A percentile compares a stretch with the other conserved stretches of the same genome.
Conservation (phyloP, 805 yeast genomes). For the Yamadazyma scolyti region DNA sequence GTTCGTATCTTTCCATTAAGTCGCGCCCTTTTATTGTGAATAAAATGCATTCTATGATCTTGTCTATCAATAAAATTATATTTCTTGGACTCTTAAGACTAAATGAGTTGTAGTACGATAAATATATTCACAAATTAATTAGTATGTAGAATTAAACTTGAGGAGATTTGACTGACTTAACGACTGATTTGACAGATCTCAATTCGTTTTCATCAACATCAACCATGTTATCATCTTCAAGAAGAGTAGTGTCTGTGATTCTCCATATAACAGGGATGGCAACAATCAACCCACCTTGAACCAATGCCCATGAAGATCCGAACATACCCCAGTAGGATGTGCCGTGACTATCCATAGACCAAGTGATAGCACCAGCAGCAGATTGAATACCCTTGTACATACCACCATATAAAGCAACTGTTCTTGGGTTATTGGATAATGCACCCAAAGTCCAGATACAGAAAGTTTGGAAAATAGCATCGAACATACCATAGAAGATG, state of each 20-base stretch:
- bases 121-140: too few species aligned
- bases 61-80: too few species aligned
- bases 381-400: constrained; percentile 63
- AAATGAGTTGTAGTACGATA: too few species aligned
- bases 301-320: constrained; percentile 51
- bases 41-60: too few species aligned
- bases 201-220: constrained; percentile 1
- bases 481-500: constrained; percentile 58
- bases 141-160: too few species aligned
- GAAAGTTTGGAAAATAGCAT: constrained; percentile 58
- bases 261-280: constrained; percentile 44
- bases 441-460: constrained; percentile 60
- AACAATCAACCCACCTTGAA: constrained; percentile 44
- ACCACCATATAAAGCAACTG: constrained; percentile 54
- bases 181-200: constrained; percentile 1
- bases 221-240: constrained; percentile 2
- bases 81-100: too few species aligned
- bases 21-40: too few species aligned
- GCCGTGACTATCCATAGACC: constrained; percentile 50
- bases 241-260: constrained; percentile 1
- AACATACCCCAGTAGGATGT: constrained; percentile 36
- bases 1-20: too few species aligned
- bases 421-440: constrained; percentile 53
- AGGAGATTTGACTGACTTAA: neutral
- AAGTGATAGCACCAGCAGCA: constrained; percentile 59